phyloP scores from a whole-genome alignment of 2,329 filamentous ascomycete species.

The Colletotrichum sp. region DNA sequence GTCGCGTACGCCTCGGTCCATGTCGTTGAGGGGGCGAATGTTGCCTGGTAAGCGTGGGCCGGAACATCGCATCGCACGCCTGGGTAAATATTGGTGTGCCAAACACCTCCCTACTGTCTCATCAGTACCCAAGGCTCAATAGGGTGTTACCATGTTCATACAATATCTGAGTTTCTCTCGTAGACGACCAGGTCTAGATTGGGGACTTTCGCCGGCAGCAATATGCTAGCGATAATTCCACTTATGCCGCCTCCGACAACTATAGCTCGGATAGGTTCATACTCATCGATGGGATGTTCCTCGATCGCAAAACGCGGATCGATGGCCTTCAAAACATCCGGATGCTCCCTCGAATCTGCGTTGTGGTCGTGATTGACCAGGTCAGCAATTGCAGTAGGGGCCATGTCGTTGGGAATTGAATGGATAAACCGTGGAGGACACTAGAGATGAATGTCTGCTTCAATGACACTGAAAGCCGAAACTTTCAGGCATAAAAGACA shows the following conservation, averaged over 20 bases:
- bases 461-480: not conserved
- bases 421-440: not conserved
- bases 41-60: not conserved
- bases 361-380: not conserved
- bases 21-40: not conserved
- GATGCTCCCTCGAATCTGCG: not conserved
- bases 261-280: not conserved
- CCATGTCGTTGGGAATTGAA: not conserved
- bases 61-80: not conserved
- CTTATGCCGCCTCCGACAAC: not conserved
- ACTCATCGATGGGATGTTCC: not conserved
- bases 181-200: not conserved
- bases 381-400: not conserved
- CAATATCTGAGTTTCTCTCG: not conserved
- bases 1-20: not conserved
- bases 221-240: not conserved
- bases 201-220: not conserved
- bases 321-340: not conserved
- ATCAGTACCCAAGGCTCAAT: not conserved
- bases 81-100: not conserved
- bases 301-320: not conserved
- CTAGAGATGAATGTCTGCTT: not conserved
- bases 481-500: not conserved
- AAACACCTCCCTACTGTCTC: not conserved
- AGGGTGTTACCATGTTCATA: accelerated